Percentiles rank a stretch among this genome's conserved stretches.
Evolutionary conservation across 257 asterid genomes (phyloP).

Genomic region (Capsicum baccatum): DNA sequence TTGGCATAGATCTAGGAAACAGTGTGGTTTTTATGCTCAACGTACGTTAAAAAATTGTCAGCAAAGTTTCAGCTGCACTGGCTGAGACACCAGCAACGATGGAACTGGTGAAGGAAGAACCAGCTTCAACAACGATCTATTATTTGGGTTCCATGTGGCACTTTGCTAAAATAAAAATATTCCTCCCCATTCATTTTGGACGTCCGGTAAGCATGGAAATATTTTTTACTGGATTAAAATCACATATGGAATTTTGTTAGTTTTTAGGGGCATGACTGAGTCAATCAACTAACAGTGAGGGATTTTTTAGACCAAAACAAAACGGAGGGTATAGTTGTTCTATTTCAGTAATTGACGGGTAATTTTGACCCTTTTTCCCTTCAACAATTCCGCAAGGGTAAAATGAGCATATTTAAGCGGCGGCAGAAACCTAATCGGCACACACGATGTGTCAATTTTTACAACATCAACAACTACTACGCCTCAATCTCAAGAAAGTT

Average conservation of each 20-base stretch:
- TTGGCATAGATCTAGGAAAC: neutral
- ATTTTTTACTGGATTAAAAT: neutral
- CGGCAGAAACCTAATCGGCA: neutral
- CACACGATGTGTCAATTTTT: neutral
- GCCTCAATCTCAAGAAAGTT: conserved; percentile 2
- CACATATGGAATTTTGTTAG: neutral
- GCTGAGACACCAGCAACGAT: neutral
- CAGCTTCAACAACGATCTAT: neutral
- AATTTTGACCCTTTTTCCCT: neutral
- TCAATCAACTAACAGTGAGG: neutral
- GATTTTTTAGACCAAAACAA: neutral
- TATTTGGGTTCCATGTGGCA: neutral
- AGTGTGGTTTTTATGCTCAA: neutral
- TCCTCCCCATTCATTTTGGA: neutral
- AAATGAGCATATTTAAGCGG: neutral
- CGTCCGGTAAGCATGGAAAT: neutral
- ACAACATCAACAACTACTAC: conserved; percentile 6
- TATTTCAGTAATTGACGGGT: neutral
- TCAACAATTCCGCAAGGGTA: neutral
- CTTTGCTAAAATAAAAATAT: neutral
- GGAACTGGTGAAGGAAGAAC: neutral
- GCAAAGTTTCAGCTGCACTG: neutral
- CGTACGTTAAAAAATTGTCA: neutral
- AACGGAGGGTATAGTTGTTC: neutral
- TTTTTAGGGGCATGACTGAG: neutral